Percentiles rank a stretch among this genome's conserved stretches.
These are phyloP conservation scores for Dispira simplex DNA, from an alignment of 192 early-diverging fungal species.

Conservation along the genomic window DNA sequence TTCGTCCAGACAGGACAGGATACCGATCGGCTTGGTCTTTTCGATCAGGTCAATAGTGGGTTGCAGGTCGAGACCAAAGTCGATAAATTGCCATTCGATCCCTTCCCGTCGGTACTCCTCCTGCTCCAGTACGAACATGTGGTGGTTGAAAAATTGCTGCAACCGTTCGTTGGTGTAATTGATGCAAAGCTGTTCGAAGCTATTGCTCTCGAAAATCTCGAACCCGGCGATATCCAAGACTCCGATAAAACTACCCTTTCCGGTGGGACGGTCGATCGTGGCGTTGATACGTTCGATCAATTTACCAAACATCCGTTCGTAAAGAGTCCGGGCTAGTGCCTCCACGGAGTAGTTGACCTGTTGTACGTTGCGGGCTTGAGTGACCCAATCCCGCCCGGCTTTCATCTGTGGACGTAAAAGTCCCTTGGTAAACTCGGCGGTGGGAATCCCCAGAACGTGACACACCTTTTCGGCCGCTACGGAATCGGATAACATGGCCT, in stretches of 20 bases:
- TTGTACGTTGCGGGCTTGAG: conserved; percentile 68
- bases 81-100: conserved; percentile 97
- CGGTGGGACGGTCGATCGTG: conserved; percentile 44
- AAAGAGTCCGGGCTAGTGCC: conserved; percentile 77
- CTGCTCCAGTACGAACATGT: conserved; percentile 98
- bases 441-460: conserved; percentile 82
- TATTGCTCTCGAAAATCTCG: conserved; percentile 96
- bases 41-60: conserved; percentile 98
- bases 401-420: conserved; percentile 82
- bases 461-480: conserved; percentile 75
- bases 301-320: conserved; percentile 91
- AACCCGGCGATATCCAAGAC: conserved; percentile 99
- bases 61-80: conserved; percentile 94
- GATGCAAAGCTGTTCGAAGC: conserved; percentile 98
- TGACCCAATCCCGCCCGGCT: conserved; percentile 93
- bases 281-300: conserved; percentile 82
- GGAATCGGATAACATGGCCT: conserved; percentile 68
- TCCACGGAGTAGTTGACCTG: conserved; percentile 84
- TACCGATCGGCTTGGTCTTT: conserved; percentile 91
- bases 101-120: conserved; percentile 93
- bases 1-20: conserved; percentile 91
- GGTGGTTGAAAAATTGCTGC: conserved; percentile 99
- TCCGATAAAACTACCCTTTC: conserved; percentile 82
- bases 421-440: conserved; percentile 72
- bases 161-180: conserved; percentile 99